Base-by-base conservation (phyloP, 129 eudicot species). In the Flaveria linearis region DNA sequence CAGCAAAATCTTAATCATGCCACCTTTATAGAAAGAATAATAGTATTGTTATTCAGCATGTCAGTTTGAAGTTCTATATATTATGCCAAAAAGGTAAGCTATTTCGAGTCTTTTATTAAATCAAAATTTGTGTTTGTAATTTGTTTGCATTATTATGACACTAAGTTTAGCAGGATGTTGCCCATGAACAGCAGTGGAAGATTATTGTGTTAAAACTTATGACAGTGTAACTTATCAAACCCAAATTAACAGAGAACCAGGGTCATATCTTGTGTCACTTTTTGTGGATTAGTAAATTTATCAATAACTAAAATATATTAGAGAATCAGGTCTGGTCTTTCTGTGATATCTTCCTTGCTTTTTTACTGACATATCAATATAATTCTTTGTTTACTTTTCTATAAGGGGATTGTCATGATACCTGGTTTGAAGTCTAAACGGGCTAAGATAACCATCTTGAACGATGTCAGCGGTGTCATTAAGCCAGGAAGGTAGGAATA, bases 401-500 rank as follows among this genome's bases (percentile, higher is more conserved):
- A 28, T 28, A 86, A 91, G 97, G 82, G 73, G 52, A 16, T 81
- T 50, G 26, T 70, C 30, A 88, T 82, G 86, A 50, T 91, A 45
- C 77, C 87, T 66, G 95, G 92, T 36, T 58, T 85, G 51, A 78
- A 80, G 65, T 68, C 85, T 43, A 82, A 73, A 71, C 82, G 82
- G 52, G 82, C 91, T 18, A 88, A 81, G 73, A 71, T 89, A 64
- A 77, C 78, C 41, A 89, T 92, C 71, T 69, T 92, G 30, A 74
- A 82, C 36, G 84, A 86, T 71, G 88, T 87, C 74, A 87, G 83
- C 74, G 97, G 96, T 61, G 70, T 89, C 58, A 78, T 87, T 46
- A 86, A 85, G 82, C 97, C 97, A 20, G 93, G 96, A 64, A 89
- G 96, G 97, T 92, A 76, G 5, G 57, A 26, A 13, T 47, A 63